Base-by-base conservation (phyloP, 371 early-diverging fungal genomes). In the Circinella minor region DNA sequence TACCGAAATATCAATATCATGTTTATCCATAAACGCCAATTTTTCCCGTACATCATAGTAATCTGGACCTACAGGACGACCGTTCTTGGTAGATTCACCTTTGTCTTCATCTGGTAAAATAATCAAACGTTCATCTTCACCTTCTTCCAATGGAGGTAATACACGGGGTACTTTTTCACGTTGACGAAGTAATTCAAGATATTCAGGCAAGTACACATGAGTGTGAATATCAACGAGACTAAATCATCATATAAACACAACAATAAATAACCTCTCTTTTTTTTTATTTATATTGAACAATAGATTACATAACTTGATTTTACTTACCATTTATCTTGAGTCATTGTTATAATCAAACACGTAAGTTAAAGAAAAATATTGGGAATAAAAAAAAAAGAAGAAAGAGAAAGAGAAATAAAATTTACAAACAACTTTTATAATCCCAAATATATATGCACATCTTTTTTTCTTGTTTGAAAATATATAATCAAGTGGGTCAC, bases 151-250 rank as follows among this genome's bases (percentile, higher is more conserved):
- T 9, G 74, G 74, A 14, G 74, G 74, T 20, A 74, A 63, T 9
- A 74, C 59, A 37, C 67, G 67, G 0, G 74, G 74, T 3, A 70
- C 68, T 13, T 49, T 47, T 43, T 43, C 55, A 3, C 74, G 70
- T n/a, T 46, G 48, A 15, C 74, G 70, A 38, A 74, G 68, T 8
- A 74, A 54, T 8, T 74, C 74, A 17, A 74, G 67, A 47, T 74
- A 74, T n/a, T 70, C 70, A 4, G 66, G 67, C 15, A 74, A 38
- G 51, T 74, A 70, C 7, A 74, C 70, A 27, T 74, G 74, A 4
- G 74, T 67, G 54, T 74, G 74, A 9, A 74, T 67, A 61, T 74
- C 74, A 7, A 74, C 70, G 8, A 74, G 39, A 15, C 55, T 66
- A 38, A 13, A 14, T 36, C 10, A 18, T 20, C 27, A 27, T 27